Conservation (phyloP, 2,329 filamentous ascomycete species). For the Aspergillus costaricaensis region DNA sequence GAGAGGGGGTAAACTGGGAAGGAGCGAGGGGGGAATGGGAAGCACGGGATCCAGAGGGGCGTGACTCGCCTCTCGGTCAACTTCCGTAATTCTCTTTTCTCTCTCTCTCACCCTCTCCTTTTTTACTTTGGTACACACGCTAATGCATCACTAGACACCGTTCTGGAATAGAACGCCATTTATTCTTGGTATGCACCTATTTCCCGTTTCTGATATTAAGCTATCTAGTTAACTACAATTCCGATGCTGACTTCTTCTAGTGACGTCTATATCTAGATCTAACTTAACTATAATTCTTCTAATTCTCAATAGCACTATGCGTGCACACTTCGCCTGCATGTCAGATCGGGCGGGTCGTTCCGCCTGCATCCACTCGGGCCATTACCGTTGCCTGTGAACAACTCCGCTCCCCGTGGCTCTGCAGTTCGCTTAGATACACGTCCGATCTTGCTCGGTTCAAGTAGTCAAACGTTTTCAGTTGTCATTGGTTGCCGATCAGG, state of each 20-base stretch:
- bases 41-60: conserved; percentile 11
- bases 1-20: neutral
- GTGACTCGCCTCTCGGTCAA: conserved; percentile 26
- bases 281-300: too few relatives aligned
- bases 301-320: too few relatives aligned
- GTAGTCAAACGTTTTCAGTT: neutral
- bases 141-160: neutral
- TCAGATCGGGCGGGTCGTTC: conserved; percentile 10
- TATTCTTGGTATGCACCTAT: too few relatives aligned
- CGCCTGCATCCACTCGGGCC: conserved; percentile 10
- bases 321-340: neutral
- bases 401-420: neutral
- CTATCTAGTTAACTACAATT: too few relatives aligned
- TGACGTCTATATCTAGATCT: too few relatives aligned
- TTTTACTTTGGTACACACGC: neutral
- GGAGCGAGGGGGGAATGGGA: neutral
- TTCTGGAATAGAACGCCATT: too few relatives aligned
- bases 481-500: neutral
- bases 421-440: neutral
- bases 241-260: too few relatives aligned
- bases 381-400: neutral
- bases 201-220: too few relatives aligned
- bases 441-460: neutral
- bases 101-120: neutral
- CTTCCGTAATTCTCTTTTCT: conserved; percentile 20